Evolutionary conservation across 1,284 basidiomycete species (phyloP).

Genomic region (Trichosporon sp.): DNA sequence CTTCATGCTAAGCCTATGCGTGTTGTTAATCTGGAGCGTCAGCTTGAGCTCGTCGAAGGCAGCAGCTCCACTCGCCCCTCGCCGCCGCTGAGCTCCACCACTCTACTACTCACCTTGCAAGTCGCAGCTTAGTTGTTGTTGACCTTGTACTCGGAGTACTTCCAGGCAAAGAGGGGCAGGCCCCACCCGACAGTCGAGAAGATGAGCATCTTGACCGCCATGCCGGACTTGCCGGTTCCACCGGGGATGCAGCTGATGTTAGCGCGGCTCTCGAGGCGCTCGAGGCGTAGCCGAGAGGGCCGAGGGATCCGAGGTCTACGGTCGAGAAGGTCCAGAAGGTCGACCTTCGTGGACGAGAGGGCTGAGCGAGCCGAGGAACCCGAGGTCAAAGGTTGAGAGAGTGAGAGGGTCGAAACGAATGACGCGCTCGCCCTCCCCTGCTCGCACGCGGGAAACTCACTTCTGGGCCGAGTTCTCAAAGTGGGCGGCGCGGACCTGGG

Average conservation of each 20-base stretch:
- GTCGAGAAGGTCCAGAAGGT: no score
- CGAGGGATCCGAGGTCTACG: no score
- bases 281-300: no score
- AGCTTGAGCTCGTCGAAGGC: not conserved
- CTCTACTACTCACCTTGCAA: no score
- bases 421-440: no score
- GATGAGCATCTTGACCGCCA: not conserved
- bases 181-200: not conserved
- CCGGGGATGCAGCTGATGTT: slow-evolving; percentile 12
- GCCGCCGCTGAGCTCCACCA: no score
- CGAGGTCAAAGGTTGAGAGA: no score
- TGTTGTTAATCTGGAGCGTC: not conserved
- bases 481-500: slow-evolving; percentile 8
- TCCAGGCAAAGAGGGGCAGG: slow-evolving; percentile 4
- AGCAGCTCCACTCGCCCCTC: no score
- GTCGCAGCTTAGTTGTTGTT: not conserved
- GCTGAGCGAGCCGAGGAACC: no score
- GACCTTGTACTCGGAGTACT: not conserved
- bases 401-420: no score
- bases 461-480: slow-evolving; percentile 4
- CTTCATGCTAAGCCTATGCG: not conserved
- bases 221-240: not conserved
- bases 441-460: not conserved
- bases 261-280: not conserved
- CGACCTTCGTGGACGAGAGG: no score